Percentiles rank a stretch among this genome's conserved stretches.
These are phyloP conservation scores for Neurospora intermedia DNA, from an alignment of 495 filamentous ascomycete species.

Conservation along the genomic window DNA sequence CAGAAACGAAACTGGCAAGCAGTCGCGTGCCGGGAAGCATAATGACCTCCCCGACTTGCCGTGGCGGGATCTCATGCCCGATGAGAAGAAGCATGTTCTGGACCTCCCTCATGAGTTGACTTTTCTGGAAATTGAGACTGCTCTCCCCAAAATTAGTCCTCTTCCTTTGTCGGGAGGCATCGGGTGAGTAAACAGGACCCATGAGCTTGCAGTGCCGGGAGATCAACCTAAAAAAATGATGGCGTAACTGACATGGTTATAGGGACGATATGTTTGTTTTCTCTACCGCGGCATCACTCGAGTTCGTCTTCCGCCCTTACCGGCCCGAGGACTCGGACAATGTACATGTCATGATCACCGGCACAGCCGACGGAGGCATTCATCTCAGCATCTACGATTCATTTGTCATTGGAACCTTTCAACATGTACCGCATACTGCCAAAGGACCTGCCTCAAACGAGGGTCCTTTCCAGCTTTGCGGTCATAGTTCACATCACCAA, in stretches of 20 bases:
- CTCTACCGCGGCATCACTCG: slow-evolving; percentile 55
- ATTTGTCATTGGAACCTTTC: slow-evolving; percentile 67
- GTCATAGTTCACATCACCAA: slow-evolving; percentile 62
- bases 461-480: slow-evolving; percentile 31
- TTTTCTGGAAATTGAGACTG: slow-evolving; percentile 66
- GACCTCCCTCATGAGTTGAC: slow-evolving; percentile 72
- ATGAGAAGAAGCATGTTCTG: slow-evolving; percentile 24
- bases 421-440: slow-evolving; percentile 15
- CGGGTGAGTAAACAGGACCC: slow-evolving; percentile 32
- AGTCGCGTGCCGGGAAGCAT: not conserved
- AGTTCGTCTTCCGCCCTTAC: slow-evolving; percentile 56
- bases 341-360: slow-evolving; percentile 74
- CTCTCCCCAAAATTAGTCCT: slow-evolving; percentile 67
- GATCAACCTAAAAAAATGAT: not conserved
- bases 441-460: not conserved
- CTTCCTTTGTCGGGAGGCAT: slow-evolving; percentile 48
- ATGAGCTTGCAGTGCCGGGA: not conserved
- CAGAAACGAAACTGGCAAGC: slow-evolving; percentile 48
- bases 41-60: not conserved
- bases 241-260: slow-evolving; percentile 11
- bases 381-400: slow-evolving; percentile 84
- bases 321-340: slow-evolving; percentile 51
- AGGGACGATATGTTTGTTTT: slow-evolving; percentile 60
- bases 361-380: slow-evolving; percentile 66
- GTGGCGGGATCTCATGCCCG: slow-evolving; percentile 25